A percentile compares a stretch with the other conserved stretches of the same genome.
These are phyloP conservation scores for Parafenestella ontariensis DNA, from an alignment of 2,329 filamentous ascomycete genomes.

Conservation along the genomic window DNA sequence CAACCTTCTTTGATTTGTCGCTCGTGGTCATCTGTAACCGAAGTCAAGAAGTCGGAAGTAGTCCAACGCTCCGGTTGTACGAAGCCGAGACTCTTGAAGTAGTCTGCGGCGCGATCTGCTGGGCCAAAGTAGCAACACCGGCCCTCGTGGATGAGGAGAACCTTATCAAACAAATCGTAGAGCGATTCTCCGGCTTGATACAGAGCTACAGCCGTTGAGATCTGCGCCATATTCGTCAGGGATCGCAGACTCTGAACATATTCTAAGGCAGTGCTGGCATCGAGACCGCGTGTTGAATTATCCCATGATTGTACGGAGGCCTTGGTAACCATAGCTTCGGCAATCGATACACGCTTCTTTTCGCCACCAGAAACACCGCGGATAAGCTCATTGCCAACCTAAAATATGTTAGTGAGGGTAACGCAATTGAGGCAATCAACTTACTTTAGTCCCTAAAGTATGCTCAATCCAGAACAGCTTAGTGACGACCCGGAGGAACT, in stretches of 20 bases:
- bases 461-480: constrained; percentile 76
- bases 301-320: constrained; percentile 52
- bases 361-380: constrained; percentile 64
- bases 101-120: constrained; percentile 65
- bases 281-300: constrained; percentile 75
- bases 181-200: constrained; percentile 67
- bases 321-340: constrained; percentile 57
- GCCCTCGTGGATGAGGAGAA: constrained; percentile 51
- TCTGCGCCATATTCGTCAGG: constrained; percentile 68
- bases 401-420: background rate
- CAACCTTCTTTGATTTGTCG: constrained; percentile 63
- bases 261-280: constrained; percentile 75
- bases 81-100: constrained; percentile 73
- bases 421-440: background rate
- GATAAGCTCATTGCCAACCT: constrained; percentile 75
- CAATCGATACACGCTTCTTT: constrained; percentile 58
- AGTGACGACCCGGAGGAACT: constrained; percentile 72
- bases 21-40: constrained; percentile 69
- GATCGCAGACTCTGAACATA: constrained; percentile 73
- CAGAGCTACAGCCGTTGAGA: constrained; percentile 70
- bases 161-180: constrained; percentile 50
- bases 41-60: constrained; percentile 75
- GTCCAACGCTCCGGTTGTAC: constrained; percentile 71
- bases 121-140: constrained; percentile 66
- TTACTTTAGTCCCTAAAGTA: constrained; percentile 69